Conservation (phyloP, 2,329 filamentous ascomycete genomes). For the Hymenoscyphus fraxineus region DNA sequence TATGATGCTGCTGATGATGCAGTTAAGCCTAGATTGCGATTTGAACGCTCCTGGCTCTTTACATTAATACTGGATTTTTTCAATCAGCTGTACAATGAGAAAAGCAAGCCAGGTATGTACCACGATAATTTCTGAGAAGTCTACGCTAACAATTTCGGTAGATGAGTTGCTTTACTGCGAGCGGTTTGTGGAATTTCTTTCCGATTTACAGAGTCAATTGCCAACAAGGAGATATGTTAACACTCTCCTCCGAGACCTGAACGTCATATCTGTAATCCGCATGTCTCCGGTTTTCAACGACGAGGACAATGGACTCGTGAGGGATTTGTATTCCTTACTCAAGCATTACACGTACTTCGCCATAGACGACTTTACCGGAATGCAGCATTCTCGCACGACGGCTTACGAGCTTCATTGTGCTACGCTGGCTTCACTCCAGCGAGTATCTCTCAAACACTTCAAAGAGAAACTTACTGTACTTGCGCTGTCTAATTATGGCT, state of each 20-base stretch:
- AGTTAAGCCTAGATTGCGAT: constrained; percentile 74
- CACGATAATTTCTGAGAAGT: neutral
- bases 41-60: constrained; percentile 93
- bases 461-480: constrained; percentile 88
- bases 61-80: constrained; percentile 81
- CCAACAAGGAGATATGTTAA: constrained; percentile 94
- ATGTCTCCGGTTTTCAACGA: constrained; percentile 75
- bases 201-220: constrained; percentile 87
- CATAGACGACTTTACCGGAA: constrained; percentile 85
- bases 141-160: constrained; percentile 33
- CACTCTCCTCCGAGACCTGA: constrained; percentile 78
- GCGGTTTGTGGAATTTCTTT: constrained; percentile 85
- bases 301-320: constrained; percentile 70
- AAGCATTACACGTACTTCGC: constrained; percentile 84
- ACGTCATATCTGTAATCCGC: constrained; percentile 72
- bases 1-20: constrained; percentile 82
- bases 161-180: constrained; percentile 82
- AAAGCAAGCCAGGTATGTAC: constrained; percentile 43
- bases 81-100: constrained; percentile 61
- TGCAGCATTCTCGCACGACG: constrained; percentile 67
- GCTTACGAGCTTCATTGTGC: constrained; percentile 78
- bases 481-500: constrained; percentile 86
- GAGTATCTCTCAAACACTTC: constrained; percentile 74
- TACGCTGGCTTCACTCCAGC: constrained; percentile 72
- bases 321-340: constrained; percentile 76